Evolutionary conservation across 495 filamentous ascomycete genomes (phyloP), one percentile per base, ranked within the genome.

Genomic region (Neurospora sp.): DNA sequence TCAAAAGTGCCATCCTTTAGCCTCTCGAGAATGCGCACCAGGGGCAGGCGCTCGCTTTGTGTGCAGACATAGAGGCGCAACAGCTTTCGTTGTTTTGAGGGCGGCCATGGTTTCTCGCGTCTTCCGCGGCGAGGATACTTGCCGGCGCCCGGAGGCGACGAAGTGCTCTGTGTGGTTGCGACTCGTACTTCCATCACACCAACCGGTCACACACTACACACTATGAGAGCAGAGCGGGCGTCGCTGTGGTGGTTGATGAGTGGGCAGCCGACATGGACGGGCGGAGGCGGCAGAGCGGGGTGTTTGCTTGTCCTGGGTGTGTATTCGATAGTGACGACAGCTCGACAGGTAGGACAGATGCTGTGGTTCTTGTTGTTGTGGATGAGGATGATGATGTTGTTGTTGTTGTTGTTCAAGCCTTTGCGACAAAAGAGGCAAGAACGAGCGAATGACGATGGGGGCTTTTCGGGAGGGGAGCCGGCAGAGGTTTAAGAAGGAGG

Each of bases 71-170:
- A 81, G 69, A 81, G 79, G 1, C 78, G 77, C 43, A 81, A 72
- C 69, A 81, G 72, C 71, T 80, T 81, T 70, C 75, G 78, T 59
- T 81, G 79, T 72, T 81, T 81, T 5, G 74, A 76, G 1, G 71
- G 74, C 28, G 79, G 79, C 79, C 79, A 81, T 75, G 79, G 79
- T 54, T 81, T 81, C 72, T 80, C 79, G 48, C 79, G 78, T 39
- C 79, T 74, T 54, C 79, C 79, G 17, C 79, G 75, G 31, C 79
- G 79, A 70, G 74, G 73, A 74, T 71, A 69, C 62, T 73, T 75
- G 73, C 77, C 70, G 75, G 75, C 43, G 77, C 75, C 74, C 73
- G 73, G 28, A 76, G 71, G 69, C 75, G 72, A 43, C 72, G 54
- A 8, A 66, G 54, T 66, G 28, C 28, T 66, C 54, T 66, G 54